Evolutionary conservation across 306 rosid species (phyloP), one percentile per base, ranked within the genome.

Genomic region (Urtica urens): DNA sequence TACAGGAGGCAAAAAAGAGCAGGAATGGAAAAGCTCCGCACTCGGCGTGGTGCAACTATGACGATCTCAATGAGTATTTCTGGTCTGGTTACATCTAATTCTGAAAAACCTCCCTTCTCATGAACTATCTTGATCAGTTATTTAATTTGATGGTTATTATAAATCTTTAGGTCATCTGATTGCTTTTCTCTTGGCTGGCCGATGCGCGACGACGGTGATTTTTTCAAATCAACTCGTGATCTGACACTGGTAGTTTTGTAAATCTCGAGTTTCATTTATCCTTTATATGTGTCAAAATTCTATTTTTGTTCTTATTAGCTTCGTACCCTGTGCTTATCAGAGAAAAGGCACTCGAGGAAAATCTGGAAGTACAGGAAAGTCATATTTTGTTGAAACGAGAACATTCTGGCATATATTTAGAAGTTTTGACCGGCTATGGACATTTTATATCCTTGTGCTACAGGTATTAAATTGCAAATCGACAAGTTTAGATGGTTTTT

Each of bases 161-260:
- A 40, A 59, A 30, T 37, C 45, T 29, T 20, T 57, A 90, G 97
- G 97, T 74, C 95, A 30, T 57, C 79, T 62, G 84, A 79, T 62
- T 84, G 97, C 72, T 90, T 84, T 60, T 84, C 97, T 74, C 95
- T 90, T 44, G 97, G 97, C 51, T 90, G 97, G 97, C 97, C 97
- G 24, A 90, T 90, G 97, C 95, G 92, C 46, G 94, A 90, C 60
- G 97, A 90, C 66, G 97, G 93, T 11, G 90, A 78, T 22, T 88
- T 88, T 79, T 88, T 88, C 66, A 88, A 77, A 75, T 72, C 95
- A 35, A 84, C 97, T 55, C 73, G 77, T 55, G 74, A 71, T 46
- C 15, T 45, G 56, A 58, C 49, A 54, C 86, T 67, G 86, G 94
- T 83, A 67, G 46, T 47, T 58, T 29, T 45, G 23, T 31, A 6